These are phyloP conservation scores for Noccaea bulbosa DNA, from an alignment of 345 rosid species.

Conservation along the genomic window DNA sequence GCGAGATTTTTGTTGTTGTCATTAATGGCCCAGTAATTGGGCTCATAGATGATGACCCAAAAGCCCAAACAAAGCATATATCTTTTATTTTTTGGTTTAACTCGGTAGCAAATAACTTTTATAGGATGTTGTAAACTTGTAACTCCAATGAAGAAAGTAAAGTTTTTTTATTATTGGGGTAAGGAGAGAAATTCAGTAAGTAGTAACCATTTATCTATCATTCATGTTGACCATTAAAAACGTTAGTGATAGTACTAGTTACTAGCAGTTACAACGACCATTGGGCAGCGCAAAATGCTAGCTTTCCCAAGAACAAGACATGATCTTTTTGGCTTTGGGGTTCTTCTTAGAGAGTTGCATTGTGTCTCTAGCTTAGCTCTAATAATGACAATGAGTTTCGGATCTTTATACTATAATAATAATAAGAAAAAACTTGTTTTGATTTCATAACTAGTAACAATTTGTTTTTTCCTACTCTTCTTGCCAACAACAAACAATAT, in stretches of 20 bases:
- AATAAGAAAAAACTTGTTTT: background rate
- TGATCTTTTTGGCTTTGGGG: no score
- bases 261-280: background rate
- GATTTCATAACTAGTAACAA: background rate
- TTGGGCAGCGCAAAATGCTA: background rate
- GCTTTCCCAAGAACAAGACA: background rate
- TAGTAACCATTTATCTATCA: background rate
- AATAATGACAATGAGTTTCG: background rate
- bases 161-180: background rate
- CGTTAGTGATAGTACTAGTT: no score
- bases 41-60: background rate
- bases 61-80: conserved; percentile 14
- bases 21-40: background rate
- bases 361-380: background rate
- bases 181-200: background rate
- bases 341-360: background rate
- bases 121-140: background rate
- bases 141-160: background rate
- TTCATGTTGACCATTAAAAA: background rate
- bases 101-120: background rate
- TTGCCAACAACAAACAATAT: background rate
- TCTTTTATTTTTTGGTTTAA: no score
- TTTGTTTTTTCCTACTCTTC: background rate
- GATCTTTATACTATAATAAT: no score
- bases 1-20: conserved; percentile 7